These are phyloP conservation scores for Glycine soja DNA, from an alignment of 306 rosid species.

Conservation along the genomic window DNA sequence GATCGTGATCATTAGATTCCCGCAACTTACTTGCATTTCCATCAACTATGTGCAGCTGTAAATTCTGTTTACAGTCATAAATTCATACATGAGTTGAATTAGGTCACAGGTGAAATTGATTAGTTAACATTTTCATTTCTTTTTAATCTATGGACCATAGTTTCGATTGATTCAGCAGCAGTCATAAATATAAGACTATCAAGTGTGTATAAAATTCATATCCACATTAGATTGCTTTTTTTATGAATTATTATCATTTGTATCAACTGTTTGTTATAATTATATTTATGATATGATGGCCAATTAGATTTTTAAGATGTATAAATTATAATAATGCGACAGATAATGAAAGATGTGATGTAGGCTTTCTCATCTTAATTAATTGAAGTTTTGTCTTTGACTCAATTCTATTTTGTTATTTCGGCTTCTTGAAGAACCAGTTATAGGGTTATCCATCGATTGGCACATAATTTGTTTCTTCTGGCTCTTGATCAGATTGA, in stretches of 20 bases:
- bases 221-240: not conserved
- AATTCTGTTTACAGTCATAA: slow-evolving; percentile 31
- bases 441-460: not conserved
- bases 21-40: slow-evolving; percentile 46
- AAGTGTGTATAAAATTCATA: not conserved
- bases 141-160: not conserved
- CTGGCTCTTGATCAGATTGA: slow-evolving; percentile 32
- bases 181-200: not conserved
- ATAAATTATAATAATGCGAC: not conserved
- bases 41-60: slow-evolving; percentile 18
- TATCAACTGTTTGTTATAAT: too few species aligned
- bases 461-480: slow-evolving; percentile 29
- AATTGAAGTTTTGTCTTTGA: not conserved
- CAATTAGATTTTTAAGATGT: not conserved
- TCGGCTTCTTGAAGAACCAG: slow-evolving; percentile 36
- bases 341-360: not conserved
- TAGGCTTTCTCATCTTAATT: not conserved
- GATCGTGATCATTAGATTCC: slow-evolving; percentile 54
- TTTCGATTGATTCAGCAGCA: slow-evolving; percentile 9
- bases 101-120: not conserved
- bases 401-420: slow-evolving; percentile 5
- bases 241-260: too few species aligned
- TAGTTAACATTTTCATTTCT: not conserved
- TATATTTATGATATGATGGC: too few species aligned
- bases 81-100: not conserved